Base-by-base conservation (phyloP, 2,329 filamentous ascomycete genomes). In the Ceratocystiopsis brevicomis region DNA sequence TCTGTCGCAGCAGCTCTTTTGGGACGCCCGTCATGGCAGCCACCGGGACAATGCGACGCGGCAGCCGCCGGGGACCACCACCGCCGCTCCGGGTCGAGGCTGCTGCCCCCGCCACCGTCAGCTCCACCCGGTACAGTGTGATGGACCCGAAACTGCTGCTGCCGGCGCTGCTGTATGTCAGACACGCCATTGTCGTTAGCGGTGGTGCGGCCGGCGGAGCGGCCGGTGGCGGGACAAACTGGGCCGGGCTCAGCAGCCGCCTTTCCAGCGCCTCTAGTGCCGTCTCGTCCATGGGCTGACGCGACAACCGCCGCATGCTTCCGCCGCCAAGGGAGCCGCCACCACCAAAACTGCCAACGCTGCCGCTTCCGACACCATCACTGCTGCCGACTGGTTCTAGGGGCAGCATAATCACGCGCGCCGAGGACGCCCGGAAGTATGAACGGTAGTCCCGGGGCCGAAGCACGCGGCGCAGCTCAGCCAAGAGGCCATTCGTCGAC, bases 401-500 rank as follows among this genome's bases (percentile, higher is more conserved):
- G 9, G 50, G 49, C 35, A 50, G 21, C 44, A 51, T 37, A 10
- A 51, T 37, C 2, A 51, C 47, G 18, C 50, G 50, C 1, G 50
- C 48, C 12, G 50, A 34, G 6, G 25, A 30, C 10, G 50, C 47
- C 14, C 47, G 48, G 39, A 50, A 51, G 43, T 47, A 49, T 8
- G 50, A 45, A 16, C 50, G 50, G 45, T 51, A 51, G 46, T 51
- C 48, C 38, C 46, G 47, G 36, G 50, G 50, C 42, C 47, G 43
- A 19, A 51, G 44, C 18, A 49, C 46, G 18, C 50, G 50, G 39
- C 48, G 40, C 38, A 51, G 43, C 39, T 48, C 43, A 1, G 39
- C 34, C 32, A 51, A 41, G 40, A 50, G 40, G 4, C 46, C 47
- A 12, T 41, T 41, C 1, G 47, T 46, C 14, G 50, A 48, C 36